Conservation (phyloP, 2,329 filamentous ascomycete genomes). For the Mycosphaerella arachidis region DNA sequence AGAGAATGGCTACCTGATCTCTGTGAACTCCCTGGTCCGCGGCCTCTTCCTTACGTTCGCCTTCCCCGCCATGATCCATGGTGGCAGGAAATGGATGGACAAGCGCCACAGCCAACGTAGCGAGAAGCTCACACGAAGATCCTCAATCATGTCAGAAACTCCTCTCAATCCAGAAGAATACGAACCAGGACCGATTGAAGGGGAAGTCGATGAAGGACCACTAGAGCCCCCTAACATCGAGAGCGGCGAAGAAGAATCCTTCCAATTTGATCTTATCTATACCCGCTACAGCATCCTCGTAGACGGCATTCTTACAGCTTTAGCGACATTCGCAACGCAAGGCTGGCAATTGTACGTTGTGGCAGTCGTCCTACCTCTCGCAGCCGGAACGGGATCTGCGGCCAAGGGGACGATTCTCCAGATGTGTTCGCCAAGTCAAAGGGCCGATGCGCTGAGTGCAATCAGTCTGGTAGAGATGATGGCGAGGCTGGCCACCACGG, state of each 20-base stretch:
- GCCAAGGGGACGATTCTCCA: constrained; percentile 70
- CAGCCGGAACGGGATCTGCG: constrained; percentile 63
- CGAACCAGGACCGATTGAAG: constrained; percentile 26
- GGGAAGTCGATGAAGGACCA: constrained; percentile 45
- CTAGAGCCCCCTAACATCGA: constrained; percentile 25
- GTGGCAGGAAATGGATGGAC: constrained; percentile 43
- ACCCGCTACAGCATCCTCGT: constrained; percentile 61
- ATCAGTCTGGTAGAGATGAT: constrained; percentile 68
- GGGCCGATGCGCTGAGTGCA: constrained; percentile 63
- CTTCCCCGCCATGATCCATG: constrained; percentile 43
- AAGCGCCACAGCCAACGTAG: constrained; percentile 34
- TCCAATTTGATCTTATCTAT: constrained; percentile 63
- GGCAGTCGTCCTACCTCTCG: constrained; percentile 61
- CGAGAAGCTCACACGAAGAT: constrained; percentile 7
- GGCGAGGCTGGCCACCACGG: constrained; percentile 57
- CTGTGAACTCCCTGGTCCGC: constrained; percentile 42
- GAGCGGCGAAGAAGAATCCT: constrained; percentile 42
- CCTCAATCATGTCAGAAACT: constrained; percentile 23
- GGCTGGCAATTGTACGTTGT: constrained; percentile 67
- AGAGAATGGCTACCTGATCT: constrained; percentile 45
- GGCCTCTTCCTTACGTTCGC: constrained; percentile 43
- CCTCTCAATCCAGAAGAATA: constrained; percentile 31
- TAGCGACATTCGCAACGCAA: constrained; percentile 57
- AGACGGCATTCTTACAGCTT: constrained; percentile 60
- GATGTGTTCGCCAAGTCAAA: constrained; percentile 59